A percentile compares a stretch with the other conserved stretches of the same genome.
Conservation (phyloP, 345 rosid genomes). For the Alliaria petiolata region DNA sequence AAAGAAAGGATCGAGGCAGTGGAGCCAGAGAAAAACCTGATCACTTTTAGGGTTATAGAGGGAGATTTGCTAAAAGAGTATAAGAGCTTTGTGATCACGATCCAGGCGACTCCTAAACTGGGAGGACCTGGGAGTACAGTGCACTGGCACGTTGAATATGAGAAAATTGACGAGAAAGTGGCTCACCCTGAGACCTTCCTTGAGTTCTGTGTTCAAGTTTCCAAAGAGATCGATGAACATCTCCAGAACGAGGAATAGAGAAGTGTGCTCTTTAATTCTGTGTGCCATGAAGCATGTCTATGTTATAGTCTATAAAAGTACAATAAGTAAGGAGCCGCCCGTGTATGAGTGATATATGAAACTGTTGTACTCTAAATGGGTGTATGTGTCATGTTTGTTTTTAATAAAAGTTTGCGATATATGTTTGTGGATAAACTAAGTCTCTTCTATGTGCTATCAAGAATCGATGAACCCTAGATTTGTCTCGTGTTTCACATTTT, state of each 20-base stretch:
- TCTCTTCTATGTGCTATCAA: background rate
- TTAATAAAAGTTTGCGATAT: background rate
- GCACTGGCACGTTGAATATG: slow-evolving; percentile 30
- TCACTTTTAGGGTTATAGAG: slow-evolving; percentile 23
- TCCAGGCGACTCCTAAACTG: slow-evolving; percentile 21
- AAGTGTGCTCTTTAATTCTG: background rate
- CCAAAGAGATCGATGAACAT: slow-evolving; percentile 16
- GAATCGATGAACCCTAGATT: background rate
- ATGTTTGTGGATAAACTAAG: background rate
- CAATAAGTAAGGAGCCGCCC: background rate
- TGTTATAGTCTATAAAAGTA: background rate
- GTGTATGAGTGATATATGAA: background rate
- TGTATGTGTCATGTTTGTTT: background rate
- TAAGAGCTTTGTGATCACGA: slow-evolving; percentile 20
- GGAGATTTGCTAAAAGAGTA: slow-evolving; percentile 29
- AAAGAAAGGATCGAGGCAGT: slow-evolving; percentile 25
- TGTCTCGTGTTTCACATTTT: background rate
- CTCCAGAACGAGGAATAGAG: slow-evolving; percentile 18
- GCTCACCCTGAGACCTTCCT: slow-evolving; percentile 25
- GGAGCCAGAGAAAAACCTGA: slow-evolving; percentile 19
- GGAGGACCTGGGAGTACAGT: slow-evolving; percentile 20
- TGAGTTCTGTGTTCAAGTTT: slow-evolving; percentile 1
- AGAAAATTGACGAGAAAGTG: slow-evolving; percentile 10
- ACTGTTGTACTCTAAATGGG: background rate
- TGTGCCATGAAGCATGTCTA: background rate